These are phyloP conservation scores for Cryptosporidium viatorum DNA, from an alignment of 169 alveolate genomes.

Conservation along the genomic window DNA sequence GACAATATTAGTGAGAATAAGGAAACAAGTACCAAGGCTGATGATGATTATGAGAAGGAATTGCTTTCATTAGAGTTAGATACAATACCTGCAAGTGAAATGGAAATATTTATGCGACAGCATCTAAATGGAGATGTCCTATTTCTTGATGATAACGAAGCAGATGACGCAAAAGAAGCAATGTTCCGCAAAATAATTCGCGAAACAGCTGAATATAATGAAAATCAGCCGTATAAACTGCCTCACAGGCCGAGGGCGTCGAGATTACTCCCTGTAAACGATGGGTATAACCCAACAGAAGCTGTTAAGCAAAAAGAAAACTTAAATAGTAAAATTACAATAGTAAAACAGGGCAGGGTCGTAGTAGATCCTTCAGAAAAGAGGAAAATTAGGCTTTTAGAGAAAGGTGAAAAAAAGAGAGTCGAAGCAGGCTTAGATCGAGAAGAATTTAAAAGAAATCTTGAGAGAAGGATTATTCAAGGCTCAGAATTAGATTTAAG, in stretches of 20 bases:
- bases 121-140: conserved; percentile 55
- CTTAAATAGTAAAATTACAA: neutral
- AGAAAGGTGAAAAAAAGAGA: conserved; percentile 22
- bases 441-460: conserved; percentile 2
- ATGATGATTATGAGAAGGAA: conserved; percentile 38
- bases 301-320: conserved; percentile 19
- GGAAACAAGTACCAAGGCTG: neutral
- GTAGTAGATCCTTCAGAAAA: conserved; percentile 18
- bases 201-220: conserved; percentile 64
- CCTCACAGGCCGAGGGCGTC: conserved; percentile 56
- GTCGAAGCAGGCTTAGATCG: neutral
- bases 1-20: neutral
- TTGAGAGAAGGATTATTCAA: neutral
- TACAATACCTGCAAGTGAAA: conserved; percentile 20
- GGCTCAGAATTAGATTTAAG: neutral
- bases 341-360: conserved; percentile 29
- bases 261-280: conserved; percentile 11
- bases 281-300: conserved; percentile 1
- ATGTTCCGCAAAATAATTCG: conserved; percentile 57
- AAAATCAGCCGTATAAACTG: conserved; percentile 46
- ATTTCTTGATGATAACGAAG: conserved; percentile 35
- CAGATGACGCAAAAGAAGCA: conserved; percentile 53
- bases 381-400: conserved; percentile 8
- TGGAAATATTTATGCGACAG: conserved; percentile 37
- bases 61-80: conserved; percentile 57